Evolutionary conservation across 1,139 yeast genomes (phyloP).

Genomic region (Protomyces inouyei): DNA sequence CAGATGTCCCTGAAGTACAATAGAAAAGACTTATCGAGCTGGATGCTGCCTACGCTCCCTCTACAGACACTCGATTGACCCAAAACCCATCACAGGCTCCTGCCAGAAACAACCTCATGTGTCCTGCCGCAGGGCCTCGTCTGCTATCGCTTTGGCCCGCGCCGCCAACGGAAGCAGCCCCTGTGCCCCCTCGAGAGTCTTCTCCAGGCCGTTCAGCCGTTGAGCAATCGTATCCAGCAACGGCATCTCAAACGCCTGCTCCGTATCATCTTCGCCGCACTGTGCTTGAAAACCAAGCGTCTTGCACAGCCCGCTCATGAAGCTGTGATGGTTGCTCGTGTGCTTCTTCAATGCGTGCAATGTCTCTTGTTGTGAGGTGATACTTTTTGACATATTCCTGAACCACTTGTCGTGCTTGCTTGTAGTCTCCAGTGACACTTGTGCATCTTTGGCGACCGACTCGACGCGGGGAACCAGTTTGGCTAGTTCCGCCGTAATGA

Average conservation of each 20-base stretch:
- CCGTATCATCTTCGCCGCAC: not conserved
- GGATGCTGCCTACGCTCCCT: too few relatives aligned
- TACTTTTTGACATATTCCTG: not conserved
- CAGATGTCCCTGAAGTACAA: not conserved
- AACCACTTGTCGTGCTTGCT: not conserved
- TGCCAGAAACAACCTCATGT: not conserved
- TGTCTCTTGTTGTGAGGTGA: not conserved
- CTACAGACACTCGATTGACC: too few relatives aligned
- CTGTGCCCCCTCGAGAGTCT: not conserved
- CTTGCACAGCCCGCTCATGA: constrained; percentile 8
- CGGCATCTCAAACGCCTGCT: not conserved
- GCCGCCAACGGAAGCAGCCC: not conserved
- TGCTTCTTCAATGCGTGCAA: not conserved
- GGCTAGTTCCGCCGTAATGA: not conserved
- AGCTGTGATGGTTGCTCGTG: not conserved
- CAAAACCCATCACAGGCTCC: too few relatives aligned
- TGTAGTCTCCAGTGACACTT: too few relatives aligned
- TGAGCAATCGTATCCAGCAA: constrained; percentile 1
- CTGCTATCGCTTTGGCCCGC: too few relatives aligned
- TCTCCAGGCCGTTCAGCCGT: not conserved
- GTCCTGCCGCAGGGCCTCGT: not conserved
- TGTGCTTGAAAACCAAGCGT: constrained; percentile 2
- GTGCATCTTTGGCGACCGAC: too few relatives aligned
- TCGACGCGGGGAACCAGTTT: not conserved
- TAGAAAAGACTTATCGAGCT: too few relatives aligned